Evolutionary conservation across 2,329 filamentous ascomycete genomes (phyloP).

Genomic region (Myriosclerotinia scirpicola): DNA sequence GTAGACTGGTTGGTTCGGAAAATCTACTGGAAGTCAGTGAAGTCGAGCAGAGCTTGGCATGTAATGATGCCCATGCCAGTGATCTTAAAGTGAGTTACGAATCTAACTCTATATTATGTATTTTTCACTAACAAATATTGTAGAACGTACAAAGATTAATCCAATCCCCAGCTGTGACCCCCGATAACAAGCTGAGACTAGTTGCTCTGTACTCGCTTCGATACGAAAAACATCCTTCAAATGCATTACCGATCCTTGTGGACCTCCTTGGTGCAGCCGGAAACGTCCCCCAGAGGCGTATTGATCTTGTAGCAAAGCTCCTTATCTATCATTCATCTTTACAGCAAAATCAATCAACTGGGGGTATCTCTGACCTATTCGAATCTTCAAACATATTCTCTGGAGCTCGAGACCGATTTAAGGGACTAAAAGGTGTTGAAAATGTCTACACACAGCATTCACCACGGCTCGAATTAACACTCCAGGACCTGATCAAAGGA

Average conservation of each 20-base stretch:
- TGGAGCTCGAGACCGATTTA: constrained; percentile 82
- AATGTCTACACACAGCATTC: constrained; percentile 99
- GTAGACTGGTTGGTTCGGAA: constrained; percentile 80
- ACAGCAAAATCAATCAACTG: constrained; percentile 71
- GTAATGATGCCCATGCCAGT: constrained; percentile 88
- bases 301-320: constrained; percentile 78
- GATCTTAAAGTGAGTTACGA: constrained; percentile 73
- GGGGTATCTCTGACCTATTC: constrained; percentile 87
- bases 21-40: constrained; percentile 94
- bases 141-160: constrained; percentile 85
- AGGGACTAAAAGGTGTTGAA: constrained; percentile 94
- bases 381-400: constrained; percentile 90
- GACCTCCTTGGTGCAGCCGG: constrained; percentile 84
- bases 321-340: constrained; percentile 84
- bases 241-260: constrained; percentile 77
- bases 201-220: constrained; percentile 94
- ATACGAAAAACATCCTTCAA: constrained; percentile 84
- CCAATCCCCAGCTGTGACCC: constrained; percentile 71
- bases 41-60: constrained; percentile 92
- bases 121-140: constrained; percentile 27
- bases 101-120: too few relatives aligned
- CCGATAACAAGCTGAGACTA: constrained; percentile 82
- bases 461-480: constrained; percentile 78
- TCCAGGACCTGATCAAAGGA: constrained; percentile 93
- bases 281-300: constrained; percentile 71